Conservation (phyloP, 2,329 filamentous ascomycete genomes). For the Colletotrichum graminicola region DNA sequence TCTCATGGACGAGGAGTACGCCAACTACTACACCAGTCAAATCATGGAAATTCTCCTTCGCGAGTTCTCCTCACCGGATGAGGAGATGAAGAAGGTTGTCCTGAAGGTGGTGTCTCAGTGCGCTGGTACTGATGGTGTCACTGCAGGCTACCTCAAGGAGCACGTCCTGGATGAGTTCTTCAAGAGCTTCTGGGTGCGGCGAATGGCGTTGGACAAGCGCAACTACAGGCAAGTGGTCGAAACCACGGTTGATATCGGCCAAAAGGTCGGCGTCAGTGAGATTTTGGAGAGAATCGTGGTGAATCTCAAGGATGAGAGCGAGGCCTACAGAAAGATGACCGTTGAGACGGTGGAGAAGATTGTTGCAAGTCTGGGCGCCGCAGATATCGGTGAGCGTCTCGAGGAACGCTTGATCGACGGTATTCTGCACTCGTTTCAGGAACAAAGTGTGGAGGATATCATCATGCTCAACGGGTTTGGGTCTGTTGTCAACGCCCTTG, state of each 20-base stretch:
- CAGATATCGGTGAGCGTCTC: slow-evolving; percentile 91
- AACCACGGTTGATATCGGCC: slow-evolving; percentile 95
- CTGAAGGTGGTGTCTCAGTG: slow-evolving; percentile 98
- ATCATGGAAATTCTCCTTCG: slow-evolving; percentile 98
- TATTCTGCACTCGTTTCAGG: slow-evolving; percentile 95
- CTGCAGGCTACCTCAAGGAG: slow-evolving; percentile 93
- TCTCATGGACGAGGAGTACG: slow-evolving; percentile 99
- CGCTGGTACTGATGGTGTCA: slow-evolving; percentile 93
- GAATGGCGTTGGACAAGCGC: slow-evolving; percentile 96
- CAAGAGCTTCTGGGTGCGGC: slow-evolving; percentile 97
- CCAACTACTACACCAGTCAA: slow-evolving; percentile 98
- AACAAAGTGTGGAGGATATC: slow-evolving; percentile 96
- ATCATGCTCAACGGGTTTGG: slow-evolving; percentile 98
- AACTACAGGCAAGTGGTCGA: slow-evolving; percentile 99
- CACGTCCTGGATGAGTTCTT: slow-evolving; percentile 97
- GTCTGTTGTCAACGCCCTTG: slow-evolving; percentile 95
- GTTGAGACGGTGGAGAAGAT: slow-evolving; percentile 98
- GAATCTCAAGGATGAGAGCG: slow-evolving; percentile 98
- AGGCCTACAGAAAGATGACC: slow-evolving; percentile 99
- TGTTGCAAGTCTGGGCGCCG: slow-evolving; percentile 90
- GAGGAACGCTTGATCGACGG: slow-evolving; percentile 96
- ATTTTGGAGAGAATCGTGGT: slow-evolving; percentile 93
- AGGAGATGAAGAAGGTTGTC: slow-evolving; percentile 99
- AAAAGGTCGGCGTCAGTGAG: slow-evolving; percentile 97
- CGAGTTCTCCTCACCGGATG: slow-evolving; percentile 96